phyloP scores from a whole-genome alignment of 2,329 filamentous ascomycete species.

The Paracorniculantispora psalliotae region DNA sequence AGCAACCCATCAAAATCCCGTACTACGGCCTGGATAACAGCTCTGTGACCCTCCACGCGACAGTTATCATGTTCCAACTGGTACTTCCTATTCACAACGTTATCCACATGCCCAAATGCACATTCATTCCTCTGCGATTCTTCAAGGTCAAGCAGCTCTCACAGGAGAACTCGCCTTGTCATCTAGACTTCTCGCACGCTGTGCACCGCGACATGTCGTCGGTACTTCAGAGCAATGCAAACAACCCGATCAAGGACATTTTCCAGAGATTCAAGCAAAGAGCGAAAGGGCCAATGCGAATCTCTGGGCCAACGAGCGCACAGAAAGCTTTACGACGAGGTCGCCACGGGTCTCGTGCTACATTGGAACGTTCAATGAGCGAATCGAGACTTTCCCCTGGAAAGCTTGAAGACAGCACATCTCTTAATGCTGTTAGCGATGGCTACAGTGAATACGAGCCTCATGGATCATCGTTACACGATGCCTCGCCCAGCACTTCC shows the following conservation, averaged over 20 bases:
- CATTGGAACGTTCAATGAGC: constrained; percentile 3
- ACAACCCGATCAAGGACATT: background rate
- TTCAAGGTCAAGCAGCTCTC: constrained; percentile 64
- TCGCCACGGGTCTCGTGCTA: background rate
- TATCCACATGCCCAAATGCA: constrained; percentile 45
- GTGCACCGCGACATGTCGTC: constrained; percentile 58
- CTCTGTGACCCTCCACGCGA: background rate
- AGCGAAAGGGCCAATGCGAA: background rate
- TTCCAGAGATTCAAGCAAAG: background rate
- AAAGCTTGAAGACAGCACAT: constrained; percentile 12
- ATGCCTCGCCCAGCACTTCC: background rate
- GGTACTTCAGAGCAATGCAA: constrained; percentile 30
- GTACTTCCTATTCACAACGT: constrained; percentile 58
- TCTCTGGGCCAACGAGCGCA: background rate
- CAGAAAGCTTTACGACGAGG: background rate
- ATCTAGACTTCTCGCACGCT: constrained; percentile 54
- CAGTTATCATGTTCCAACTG: constrained; percentile 52
- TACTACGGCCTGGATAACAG: constrained; percentile 24
- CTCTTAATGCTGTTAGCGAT: background rate
- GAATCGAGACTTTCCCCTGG: constrained; percentile 20
- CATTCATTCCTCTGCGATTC: constrained; percentile 58
- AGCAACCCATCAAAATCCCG: constrained; percentile 39
- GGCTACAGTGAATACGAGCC: background rate
- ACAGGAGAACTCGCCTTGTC: constrained; percentile 48
- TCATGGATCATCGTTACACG: constrained; percentile 6